A percentile compares a stretch with the other conserved stretches of the same genome.
Conservation (phyloP, 2,329 filamentous ascomycete genomes). For the Pseudogymnoascus sp. region DNA sequence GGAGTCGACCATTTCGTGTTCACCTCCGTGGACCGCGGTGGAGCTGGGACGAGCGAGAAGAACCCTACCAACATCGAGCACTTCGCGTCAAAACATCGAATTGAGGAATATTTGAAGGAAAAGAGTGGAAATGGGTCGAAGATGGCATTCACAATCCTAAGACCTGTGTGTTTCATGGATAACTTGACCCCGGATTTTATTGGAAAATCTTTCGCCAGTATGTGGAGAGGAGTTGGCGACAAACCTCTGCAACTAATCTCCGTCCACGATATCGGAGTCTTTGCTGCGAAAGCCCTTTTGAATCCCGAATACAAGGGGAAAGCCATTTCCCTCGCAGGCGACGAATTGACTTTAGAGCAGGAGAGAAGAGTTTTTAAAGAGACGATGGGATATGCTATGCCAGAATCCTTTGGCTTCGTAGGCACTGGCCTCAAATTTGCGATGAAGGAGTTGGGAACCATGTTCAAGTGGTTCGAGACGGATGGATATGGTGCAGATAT, state of each 20-base stretch:
- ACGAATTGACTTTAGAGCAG: slow-evolving; percentile 32
- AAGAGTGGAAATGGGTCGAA: slow-evolving; percentile 29
- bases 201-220: slow-evolving; percentile 28
- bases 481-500: slow-evolving; percentile 33
- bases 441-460: slow-evolving; percentile 29
- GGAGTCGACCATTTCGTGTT: slow-evolving; percentile 55
- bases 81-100: slow-evolving; percentile 45
- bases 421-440: slow-evolving; percentile 23
- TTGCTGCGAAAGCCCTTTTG: slow-evolving; percentile 32
- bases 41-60: slow-evolving; percentile 36
- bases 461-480: slow-evolving; percentile 33
- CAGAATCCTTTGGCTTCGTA: slow-evolving; percentile 27
- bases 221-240: slow-evolving; percentile 27
- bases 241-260: slow-evolving; percentile 32
- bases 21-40: slow-evolving; percentile 55
- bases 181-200: slow-evolving; percentile 29
- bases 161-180: slow-evolving; percentile 48
- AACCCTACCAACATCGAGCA: slow-evolving; percentile 44
- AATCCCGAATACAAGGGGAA: slow-evolving; percentile 28
- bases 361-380: slow-evolving; percentile 28
- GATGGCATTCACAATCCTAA: slow-evolving; percentile 46
- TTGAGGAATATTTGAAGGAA: slow-evolving; percentile 47
- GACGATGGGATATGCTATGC: slow-evolving; percentile 26
- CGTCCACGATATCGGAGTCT: slow-evolving; percentile 33
- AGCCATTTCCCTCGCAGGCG: slow-evolving; percentile 34